A percentile compares a stretch with the other conserved stretches of the same genome.
phyloP scores from a whole-genome alignment of 1,139 yeast genomes.

The Geotrichum histeridarum region DNA sequence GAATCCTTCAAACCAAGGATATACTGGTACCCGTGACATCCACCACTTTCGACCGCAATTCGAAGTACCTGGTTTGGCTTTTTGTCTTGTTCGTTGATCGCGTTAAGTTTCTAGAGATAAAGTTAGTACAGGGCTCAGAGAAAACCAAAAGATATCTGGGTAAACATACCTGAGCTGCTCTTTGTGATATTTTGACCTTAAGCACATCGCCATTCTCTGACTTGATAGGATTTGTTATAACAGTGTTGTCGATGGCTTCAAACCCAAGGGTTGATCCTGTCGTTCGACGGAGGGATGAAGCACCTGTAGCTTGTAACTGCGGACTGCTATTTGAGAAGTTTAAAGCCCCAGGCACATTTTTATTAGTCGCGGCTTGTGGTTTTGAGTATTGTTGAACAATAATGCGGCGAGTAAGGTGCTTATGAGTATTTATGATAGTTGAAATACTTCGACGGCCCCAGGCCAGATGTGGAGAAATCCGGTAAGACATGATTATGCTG shows the following conservation, averaged over 20 bases:
- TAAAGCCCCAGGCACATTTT: conserved; percentile 5
- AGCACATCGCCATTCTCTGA: conserved; percentile 35
- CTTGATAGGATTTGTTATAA: conserved; percentile 32
- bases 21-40: conserved; percentile 97
- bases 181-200: conserved; percentile 40
- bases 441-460: conserved; percentile 6
- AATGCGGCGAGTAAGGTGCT: conserved; percentile 10
- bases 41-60: conserved; percentile 91
- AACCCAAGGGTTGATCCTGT: conserved; percentile 23
- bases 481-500: no score
- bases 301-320: not conserved
- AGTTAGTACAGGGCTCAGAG: not conserved
- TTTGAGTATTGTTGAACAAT: conserved; percentile 7
- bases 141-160: not conserved
- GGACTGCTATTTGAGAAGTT: conserved; percentile 12
- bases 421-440: conserved; percentile 12
- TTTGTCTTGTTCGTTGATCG: conserved; percentile 53
- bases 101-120: conserved; percentile 46
- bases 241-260: conserved; percentile 23
- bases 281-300: conserved; percentile 1
- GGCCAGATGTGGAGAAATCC: no score
- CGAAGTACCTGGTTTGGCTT: conserved; percentile 61
- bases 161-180: conserved; percentile 40
- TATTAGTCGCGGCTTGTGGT: not conserved
- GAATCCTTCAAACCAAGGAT: conserved; percentile 58